Evolutionary conservation across 2,329 filamentous ascomycete species (phyloP), one percentile per base, ranked within the genome.

Genomic region (Alternaria metachromatica): DNA sequence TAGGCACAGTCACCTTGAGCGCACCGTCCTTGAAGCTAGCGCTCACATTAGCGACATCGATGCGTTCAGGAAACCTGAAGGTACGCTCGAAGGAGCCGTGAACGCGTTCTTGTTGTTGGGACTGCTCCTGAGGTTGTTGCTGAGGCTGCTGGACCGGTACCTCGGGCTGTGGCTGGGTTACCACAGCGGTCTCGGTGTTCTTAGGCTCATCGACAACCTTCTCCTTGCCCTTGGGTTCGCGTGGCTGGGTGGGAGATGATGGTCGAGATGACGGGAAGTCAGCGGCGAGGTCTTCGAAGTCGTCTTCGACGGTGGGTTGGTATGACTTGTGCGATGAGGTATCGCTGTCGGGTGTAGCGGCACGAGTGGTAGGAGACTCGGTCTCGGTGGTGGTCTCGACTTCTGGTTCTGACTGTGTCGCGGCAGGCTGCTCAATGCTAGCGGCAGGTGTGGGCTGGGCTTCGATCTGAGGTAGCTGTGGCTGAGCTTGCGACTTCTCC

Each of bases 31-130:
- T 86, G 71, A 92, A 86, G 58, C 76, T 84, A 54, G 90, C 90
- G 48, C 80, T 83, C 59, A 93, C 90, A 4, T 73, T 80, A 15
- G 89, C 87, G 72, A 87, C 85, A 73, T 91, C 88, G 64, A 93
- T 85, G 26, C 85, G 86, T 56, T 81, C 80, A 1, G 90, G 88
- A 83, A 93, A 92, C 77, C 83, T 87, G 82, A 92, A 92, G 63
- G 84, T 87, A 67, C 90, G 87, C 53, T 87, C 84, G 81, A 92
- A 93, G 69, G 89, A 85, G 76, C 90, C 90, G 62, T 90, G 81
- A 64, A 84, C 86, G 71, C 89, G 88, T 82, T 92, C 89, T 21
- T 69, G 50, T 33, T 71, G 55, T 10, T 75, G 62, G 4, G 55
- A 23, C 33, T 65, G 59, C 54, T 68, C 28, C 10, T 65, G 60